Evolutionary conservation across 2,329 filamentous ascomycete species (phyloP).

Genomic region (Bretziella fagacearum): DNA sequence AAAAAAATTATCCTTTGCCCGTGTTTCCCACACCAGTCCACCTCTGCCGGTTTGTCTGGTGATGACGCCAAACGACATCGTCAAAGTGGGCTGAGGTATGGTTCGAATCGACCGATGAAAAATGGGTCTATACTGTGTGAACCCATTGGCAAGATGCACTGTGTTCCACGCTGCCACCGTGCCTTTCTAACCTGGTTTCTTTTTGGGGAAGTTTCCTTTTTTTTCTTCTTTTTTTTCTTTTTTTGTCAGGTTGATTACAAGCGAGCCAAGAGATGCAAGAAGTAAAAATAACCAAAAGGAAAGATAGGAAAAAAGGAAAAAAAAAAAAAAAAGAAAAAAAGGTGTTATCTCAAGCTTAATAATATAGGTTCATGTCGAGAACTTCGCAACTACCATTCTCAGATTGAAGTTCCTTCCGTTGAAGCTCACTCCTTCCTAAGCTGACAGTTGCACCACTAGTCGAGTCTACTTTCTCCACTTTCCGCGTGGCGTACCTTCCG

Average conservation of each 20-base stretch:
- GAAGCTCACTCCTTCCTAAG: not conserved
- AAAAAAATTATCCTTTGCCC: not conserved
- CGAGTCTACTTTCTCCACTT: not conserved
- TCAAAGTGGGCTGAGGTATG: constrained; percentile 15
- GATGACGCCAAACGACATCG: constrained; percentile 13
- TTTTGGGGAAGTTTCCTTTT: not conserved
- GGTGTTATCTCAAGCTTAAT: not conserved
- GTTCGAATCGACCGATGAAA: constrained; percentile 15
- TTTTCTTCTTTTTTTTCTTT: constrained; percentile 1
- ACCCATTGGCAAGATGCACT: constrained; percentile 6
- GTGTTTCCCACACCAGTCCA: not conserved
- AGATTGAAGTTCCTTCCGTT: too few species aligned
- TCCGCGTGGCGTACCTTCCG: not conserved
- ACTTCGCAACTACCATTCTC: not conserved
- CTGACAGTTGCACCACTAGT: not conserved
- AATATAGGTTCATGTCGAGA: not conserved
- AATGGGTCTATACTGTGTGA: constrained; percentile 13
- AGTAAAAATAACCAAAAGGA: not conserved
- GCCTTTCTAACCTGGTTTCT: constrained; percentile 5
- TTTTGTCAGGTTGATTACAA: not conserved
- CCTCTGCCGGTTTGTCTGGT: constrained; percentile 3
- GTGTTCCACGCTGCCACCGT: constrained; percentile 1
- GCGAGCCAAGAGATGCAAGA: too few species aligned
- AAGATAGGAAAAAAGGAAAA: not conserved
- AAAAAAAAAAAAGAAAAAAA: not conserved